Base-by-base conservation (phyloP, 768 basidiomycete species). In the Leucogyrophana mollusca region DNA sequence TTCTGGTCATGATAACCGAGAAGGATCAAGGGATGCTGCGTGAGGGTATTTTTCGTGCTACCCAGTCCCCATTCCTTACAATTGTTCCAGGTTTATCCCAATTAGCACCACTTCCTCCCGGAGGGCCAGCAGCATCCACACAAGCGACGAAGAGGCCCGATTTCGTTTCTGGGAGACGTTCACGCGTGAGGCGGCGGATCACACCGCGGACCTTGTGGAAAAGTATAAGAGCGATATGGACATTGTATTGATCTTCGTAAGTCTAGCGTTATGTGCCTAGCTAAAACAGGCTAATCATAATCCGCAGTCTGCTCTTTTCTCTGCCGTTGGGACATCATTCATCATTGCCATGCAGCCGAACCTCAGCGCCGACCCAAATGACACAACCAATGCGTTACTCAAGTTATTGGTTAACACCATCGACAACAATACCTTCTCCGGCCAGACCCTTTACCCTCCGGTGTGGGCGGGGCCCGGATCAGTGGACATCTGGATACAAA, bases 291-390 rank as follows among this genome's bases (percentile, higher is more conserved):
- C 2, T 18, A 4, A 20, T 18, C n/a, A n/a, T n/a, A n/a, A n/a
- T n/a, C n/a, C n/a, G n/a, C 3, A 49, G 47, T 43, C 43, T 18
- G 33, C 45, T 44, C 24, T 50, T 17, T 30, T 47, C 41, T 47
- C 41, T 23, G 40, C 38, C 43, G 20, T 20, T 17, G 34, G 47
- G 9, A 30, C 34, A 23, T 25, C 17, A 25, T 45, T 54, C 41
- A 30, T 49, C 14, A 32, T 33, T 11, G 18, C n/a, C 4, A 38
- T 46, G 40, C 34, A 24, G n/a, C 40, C 39, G 13, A 20, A 40
- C 50, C 39, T 40, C 14, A n/a, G n/a, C n/a, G n/a, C n/a, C n/a
- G n/a, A n/a, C n/a, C n/a, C n/a, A n/a, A n/a, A n/a, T n/a, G n/a
- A 42, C 34, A 27, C 10, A 18, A 43, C 41, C 2, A 43, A 43